phyloP scores from a whole-genome alignment of 2,329 filamentous ascomycete species.

The Arthrobotrys sinensis region DNA sequence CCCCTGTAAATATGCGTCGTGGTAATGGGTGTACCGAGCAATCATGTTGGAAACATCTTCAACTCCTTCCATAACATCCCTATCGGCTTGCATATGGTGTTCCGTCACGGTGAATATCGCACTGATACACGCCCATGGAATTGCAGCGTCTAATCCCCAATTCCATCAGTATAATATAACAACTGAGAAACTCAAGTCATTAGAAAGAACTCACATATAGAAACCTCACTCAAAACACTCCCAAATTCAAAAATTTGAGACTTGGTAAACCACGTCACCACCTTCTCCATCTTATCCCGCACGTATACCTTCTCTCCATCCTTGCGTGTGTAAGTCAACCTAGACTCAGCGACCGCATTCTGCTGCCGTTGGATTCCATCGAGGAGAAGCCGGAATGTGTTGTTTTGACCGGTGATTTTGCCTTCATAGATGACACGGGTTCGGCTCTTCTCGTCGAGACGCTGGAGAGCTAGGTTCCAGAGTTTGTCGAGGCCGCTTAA shows the following conservation, averaged over 20 bases:
- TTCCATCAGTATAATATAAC: not conserved
- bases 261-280: slow-evolving; percentile 51
- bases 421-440: slow-evolving; percentile 32
- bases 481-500: slow-evolving; percentile 40
- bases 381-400: slow-evolving; percentile 47
- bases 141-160: slow-evolving; percentile 30
- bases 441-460: slow-evolving; percentile 36
- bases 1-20: slow-evolving; percentile 35
- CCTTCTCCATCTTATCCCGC: slow-evolving; percentile 49
- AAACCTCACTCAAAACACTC: slow-evolving; percentile 36
- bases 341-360: slow-evolving; percentile 24
- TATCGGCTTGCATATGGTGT: slow-evolving; percentile 48
- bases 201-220: slow-evolving; percentile 34
- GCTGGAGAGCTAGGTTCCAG: slow-evolving; percentile 27
- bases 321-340: slow-evolving; percentile 36
- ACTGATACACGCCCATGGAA: slow-evolving; percentile 44
- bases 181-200: not conserved
- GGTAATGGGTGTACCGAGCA: slow-evolving; percentile 45
- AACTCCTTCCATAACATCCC: slow-evolving; percentile 45
- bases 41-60: slow-evolving; percentile 43
- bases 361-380: slow-evolving; percentile 46
- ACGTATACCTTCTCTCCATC: slow-evolving; percentile 39
- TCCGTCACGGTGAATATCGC: slow-evolving; percentile 39
- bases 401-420: slow-evolving; percentile 37
- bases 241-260: slow-evolving; percentile 45